Percentiles rank a stretch among this genome's conserved stretches.
phyloP scores from a whole-genome alignment of 2,329 filamentous ascomycete genomes.

The Aspergillus chevalieri region DNA sequence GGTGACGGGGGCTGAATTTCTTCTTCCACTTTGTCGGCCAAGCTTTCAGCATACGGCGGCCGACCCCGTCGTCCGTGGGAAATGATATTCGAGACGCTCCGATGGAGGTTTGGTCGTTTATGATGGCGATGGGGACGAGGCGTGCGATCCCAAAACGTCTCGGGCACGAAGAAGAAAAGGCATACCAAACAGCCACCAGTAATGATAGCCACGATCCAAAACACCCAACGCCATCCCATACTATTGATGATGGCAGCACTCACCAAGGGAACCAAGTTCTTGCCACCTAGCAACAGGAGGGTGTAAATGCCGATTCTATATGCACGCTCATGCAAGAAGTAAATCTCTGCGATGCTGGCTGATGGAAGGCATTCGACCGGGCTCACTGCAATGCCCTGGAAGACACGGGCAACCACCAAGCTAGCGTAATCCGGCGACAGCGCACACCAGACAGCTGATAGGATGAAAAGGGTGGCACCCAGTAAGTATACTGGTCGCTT shows the following conservation, averaged over 20 bases:
- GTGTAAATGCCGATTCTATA: conserved; percentile 94
- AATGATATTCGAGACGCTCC: conserved; percentile 34
- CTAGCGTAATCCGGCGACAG: conserved; percentile 74
- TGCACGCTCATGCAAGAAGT: conserved; percentile 88
- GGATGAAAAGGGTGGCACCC: conserved; percentile 69
- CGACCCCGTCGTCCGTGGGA: conserved; percentile 30
- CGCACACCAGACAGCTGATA: conserved; percentile 77
- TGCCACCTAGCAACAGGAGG: conserved; percentile 76
- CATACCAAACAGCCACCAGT: conserved; percentile 64
- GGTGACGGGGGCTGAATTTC: conserved; percentile 1
- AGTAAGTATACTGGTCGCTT: conserved; percentile 86
- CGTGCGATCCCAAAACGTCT: conserved; percentile 91
- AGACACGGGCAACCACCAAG: conserved; percentile 71
- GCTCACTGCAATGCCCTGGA: conserved; percentile 82
- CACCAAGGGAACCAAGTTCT: conserved; percentile 81
- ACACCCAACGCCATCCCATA: conserved; percentile 82
- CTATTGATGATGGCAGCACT: conserved; percentile 77
- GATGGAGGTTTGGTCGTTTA: conserved; percentile 30
- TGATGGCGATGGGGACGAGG: conserved; percentile 48
- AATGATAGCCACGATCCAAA: conserved; percentile 80
- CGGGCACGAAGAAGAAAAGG: conserved; percentile 85
- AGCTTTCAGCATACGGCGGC: conserved; percentile 16
- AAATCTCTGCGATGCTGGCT: conserved; percentile 92
- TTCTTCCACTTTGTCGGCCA: conserved; percentile 10
- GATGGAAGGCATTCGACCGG: conserved; percentile 89